Conservation (phyloP, 176 grass and related monocot species). For the Aegilops speltoides region DNA sequence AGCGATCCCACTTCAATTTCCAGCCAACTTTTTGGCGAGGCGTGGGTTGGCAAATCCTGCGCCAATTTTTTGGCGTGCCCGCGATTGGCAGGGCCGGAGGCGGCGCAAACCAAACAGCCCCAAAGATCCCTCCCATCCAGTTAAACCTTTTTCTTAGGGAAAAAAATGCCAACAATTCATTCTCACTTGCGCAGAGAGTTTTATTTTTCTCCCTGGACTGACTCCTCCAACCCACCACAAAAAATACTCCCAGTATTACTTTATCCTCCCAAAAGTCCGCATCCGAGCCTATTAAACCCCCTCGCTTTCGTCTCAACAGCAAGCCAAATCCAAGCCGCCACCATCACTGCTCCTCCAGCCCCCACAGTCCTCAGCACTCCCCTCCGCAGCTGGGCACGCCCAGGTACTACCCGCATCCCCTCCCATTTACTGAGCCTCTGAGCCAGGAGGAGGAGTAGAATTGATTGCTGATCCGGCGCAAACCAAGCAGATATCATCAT, state of each 20-base stretch:
- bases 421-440: conserved; percentile 10
- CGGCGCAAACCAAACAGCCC: too few species aligned
- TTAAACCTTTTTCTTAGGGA: too few species aligned
- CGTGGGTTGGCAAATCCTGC: too few species aligned
- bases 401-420: neutral
- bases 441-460: neutral
- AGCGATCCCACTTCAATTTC: too few species aligned
- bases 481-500: conserved; percentile 26
- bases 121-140: too few species aligned
- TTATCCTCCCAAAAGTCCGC: neutral
- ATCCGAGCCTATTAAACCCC: neutral
- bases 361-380: neutral
- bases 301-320: neutral
- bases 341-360: neutral
- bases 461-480: neutral
- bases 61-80: too few species aligned
- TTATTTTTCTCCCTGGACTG: too few species aligned
- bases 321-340: neutral
- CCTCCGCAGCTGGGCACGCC: neutral
- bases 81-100: too few species aligned
- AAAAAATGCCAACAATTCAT: too few species aligned
- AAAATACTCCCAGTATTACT: too few species aligned
- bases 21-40: too few species aligned
- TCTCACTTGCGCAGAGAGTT: too few species aligned
- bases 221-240: neutral